These are phyloP conservation scores for Ogataea chonburiensis DNA, from an alignment of 805 yeast genomes.

Conservation along the genomic window DNA sequence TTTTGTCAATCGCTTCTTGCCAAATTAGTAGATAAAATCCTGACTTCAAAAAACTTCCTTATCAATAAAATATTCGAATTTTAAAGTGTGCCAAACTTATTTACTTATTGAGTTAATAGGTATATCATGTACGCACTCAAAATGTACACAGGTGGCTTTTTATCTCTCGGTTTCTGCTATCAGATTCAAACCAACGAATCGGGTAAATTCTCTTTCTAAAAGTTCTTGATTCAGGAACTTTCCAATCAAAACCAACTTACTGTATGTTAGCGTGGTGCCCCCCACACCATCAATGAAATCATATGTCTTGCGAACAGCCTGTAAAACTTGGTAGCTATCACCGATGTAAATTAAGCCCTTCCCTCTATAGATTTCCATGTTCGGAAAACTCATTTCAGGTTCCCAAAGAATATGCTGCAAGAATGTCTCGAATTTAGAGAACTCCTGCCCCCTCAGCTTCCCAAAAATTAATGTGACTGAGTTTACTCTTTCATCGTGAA, in stretches of 20 bases:
- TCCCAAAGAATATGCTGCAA: constrained; percentile 81
- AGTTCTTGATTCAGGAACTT: constrained; percentile 19
- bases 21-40: too few relatives aligned
- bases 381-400: constrained; percentile 38
- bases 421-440: constrained; percentile 53
- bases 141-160: too few relatives aligned
- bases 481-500: constrained; percentile 53
- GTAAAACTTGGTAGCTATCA: constrained; percentile 57
- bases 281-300: constrained; percentile 56
- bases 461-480: constrained; percentile 52
- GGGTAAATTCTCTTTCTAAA: too few relatives aligned
- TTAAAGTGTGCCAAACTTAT: too few relatives aligned
- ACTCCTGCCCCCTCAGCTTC: constrained; percentile 37
- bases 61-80: too few relatives aligned
- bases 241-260: constrained; percentile 35
- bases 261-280: not conserved
- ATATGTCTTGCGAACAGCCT: constrained; percentile 91
- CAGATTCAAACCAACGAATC: too few relatives aligned
- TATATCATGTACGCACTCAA: too few relatives aligned
- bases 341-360: constrained; percentile 67
- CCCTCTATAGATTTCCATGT: constrained; percentile 71
- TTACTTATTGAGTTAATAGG: too few relatives aligned
- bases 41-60: too few relatives aligned
- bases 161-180: too few relatives aligned
- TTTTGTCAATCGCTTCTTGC: too few relatives aligned